Percentiles rank a stretch among this genome's conserved stretches.
Conservation (phyloP, 176 grass and related monocot genomes). For the Carex parvula region DNA sequence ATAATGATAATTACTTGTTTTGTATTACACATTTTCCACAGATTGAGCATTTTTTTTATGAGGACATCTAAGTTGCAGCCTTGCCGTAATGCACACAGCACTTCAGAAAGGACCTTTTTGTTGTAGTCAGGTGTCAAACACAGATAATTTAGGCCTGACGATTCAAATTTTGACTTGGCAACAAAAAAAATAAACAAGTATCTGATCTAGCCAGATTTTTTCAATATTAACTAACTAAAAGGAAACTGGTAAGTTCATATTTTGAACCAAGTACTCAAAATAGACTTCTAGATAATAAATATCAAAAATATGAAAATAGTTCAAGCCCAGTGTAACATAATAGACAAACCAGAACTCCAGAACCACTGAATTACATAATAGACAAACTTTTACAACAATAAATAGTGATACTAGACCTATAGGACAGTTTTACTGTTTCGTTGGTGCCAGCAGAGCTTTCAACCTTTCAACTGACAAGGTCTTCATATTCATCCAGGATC, state of each 20-base stretch:
- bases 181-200: neutral
- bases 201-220: too few relatives aligned
- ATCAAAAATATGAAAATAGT: too few relatives aligned
- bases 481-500: neutral
- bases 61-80: neutral
- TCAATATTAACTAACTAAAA: too few relatives aligned
- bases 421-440: conserved; percentile 2
- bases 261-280: too few relatives aligned
- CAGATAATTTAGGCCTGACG: neutral
- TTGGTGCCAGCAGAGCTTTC: conserved; percentile 1
- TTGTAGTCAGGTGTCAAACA: neutral
- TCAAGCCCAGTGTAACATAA: neutral
- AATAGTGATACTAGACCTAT: neutral
- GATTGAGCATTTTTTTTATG: neutral
- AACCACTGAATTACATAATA: conserved; percentile 2
- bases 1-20: neutral
- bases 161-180: neutral
- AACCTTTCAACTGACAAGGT: neutral
- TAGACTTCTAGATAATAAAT: too few relatives aligned
- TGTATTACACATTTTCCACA: neutral
- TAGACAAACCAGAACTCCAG: neutral
- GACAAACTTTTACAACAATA: neutral
- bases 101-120: neutral
- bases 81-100: neutral
- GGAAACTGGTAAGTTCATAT: neutral